Evolutionary conservation across 164 flowering plant species (phyloP).

Genomic region (Aristolochia fimbriata): DNA sequence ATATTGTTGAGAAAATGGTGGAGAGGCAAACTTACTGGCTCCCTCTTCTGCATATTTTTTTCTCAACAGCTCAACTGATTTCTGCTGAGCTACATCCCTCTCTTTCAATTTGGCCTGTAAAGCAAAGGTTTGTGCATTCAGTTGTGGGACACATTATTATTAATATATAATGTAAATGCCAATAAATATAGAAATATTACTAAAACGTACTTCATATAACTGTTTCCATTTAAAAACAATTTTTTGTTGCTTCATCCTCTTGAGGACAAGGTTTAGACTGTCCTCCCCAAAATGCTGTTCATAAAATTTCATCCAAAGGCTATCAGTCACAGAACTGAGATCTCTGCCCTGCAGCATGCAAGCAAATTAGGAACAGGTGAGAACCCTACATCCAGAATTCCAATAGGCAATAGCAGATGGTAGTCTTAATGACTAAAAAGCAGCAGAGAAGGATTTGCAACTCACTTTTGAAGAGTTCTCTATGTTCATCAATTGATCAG

Average conservation of each 20-base stretch:
- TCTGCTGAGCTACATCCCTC: constrained; percentile 34
- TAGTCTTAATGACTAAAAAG: not conserved
- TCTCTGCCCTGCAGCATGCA: constrained; percentile 59
- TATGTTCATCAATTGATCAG: constrained; percentile 70
- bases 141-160: not conserved
- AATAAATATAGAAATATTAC: not conserved
- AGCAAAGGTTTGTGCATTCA: not conserved
- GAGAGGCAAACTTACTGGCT: constrained; percentile 43
- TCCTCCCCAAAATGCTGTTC: constrained; percentile 37
- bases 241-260: constrained; percentile 43
- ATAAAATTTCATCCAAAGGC: constrained; percentile 63
- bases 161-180: too few species aligned
- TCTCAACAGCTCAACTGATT: constrained; percentile 38
- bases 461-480: constrained; percentile 65
- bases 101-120: constrained; percentile 65
- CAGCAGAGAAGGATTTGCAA: not conserved
- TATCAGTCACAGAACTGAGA: constrained; percentile 66
- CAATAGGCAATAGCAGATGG: constrained; percentile 1
- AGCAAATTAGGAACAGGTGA: constrained; percentile 21
- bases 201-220: constrained; percentile 50
- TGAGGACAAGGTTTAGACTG: constrained; percentile 24
- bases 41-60: constrained; percentile 43
- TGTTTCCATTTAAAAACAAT: constrained; percentile 49
- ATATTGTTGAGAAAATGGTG: not conserved
- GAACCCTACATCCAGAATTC: constrained; percentile 37